Evolutionary conservation across 2,329 filamentous ascomycete genomes (phyloP).

Genomic region (Clonostachys rosea): DNA sequence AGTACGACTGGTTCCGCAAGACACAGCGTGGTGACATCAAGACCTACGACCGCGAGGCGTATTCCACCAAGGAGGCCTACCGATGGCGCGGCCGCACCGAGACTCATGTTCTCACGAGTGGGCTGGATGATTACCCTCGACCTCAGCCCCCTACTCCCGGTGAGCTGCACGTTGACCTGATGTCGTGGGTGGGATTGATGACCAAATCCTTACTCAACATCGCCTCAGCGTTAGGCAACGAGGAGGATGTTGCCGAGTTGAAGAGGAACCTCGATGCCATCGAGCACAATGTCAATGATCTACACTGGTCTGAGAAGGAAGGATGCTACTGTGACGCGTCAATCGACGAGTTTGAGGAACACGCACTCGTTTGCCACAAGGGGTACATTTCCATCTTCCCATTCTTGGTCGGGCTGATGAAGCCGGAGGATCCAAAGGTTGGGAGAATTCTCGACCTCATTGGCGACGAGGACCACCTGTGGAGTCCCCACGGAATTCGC

Average conservation of each 20-base stretch:
- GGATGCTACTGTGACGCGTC: constrained; percentile 92
- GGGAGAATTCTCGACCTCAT: constrained; percentile 74
- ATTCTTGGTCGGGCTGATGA: constrained; percentile 79
- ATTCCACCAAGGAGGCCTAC: constrained; percentile 87
- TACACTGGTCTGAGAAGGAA: constrained; percentile 83
- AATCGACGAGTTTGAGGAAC: constrained; percentile 92
- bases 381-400: constrained; percentile 94
- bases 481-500: constrained; percentile 82
- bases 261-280: constrained; percentile 71
- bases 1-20: constrained; percentile 92
- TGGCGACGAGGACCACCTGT: constrained; percentile 78
- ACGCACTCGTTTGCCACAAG: constrained; percentile 86
- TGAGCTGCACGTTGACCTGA: constrained; percentile 90
- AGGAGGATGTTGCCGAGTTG: constrained; percentile 73
- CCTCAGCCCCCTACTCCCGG: constrained; percentile 90
- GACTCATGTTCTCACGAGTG: constrained; percentile 84
- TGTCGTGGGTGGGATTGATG: constrained; percentile 98
- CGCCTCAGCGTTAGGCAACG: constrained; percentile 67
- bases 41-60: constrained; percentile 84
- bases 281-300: constrained; percentile 78
- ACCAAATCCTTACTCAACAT: constrained; percentile 79
- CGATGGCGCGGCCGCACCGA: constrained; percentile 89
- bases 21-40: constrained; percentile 90
- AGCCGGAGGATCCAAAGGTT: constrained; percentile 68
- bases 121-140: constrained; percentile 93